These are phyloP conservation scores for Kodamaea sagamina DNA, from an alignment of 805 yeast species.

Conservation along the genomic window DNA sequence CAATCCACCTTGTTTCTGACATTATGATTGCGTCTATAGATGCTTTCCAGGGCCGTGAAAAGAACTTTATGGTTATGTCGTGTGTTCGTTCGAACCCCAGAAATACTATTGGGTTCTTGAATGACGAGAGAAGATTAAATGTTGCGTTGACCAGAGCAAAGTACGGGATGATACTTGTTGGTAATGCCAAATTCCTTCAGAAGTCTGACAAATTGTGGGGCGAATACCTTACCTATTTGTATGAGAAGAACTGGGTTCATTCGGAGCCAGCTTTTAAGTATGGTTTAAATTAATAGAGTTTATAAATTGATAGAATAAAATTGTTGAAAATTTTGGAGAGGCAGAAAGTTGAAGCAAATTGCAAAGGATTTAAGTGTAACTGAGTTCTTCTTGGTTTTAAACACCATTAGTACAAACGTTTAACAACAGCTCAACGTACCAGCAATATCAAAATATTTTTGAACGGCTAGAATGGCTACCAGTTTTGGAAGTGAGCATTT, in stretches of 20 bases:
- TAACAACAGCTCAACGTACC: too few species aligned
- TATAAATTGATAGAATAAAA: slow-evolving; percentile 2
- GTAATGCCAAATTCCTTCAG: slow-evolving; percentile 44
- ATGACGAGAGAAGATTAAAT: slow-evolving; percentile 31
- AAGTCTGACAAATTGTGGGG: slow-evolving; percentile 54
- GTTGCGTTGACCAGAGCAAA: slow-evolving; percentile 34
- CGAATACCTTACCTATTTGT: slow-evolving; percentile 46
- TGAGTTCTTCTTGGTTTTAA: too few species aligned
- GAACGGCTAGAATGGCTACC: too few species aligned
- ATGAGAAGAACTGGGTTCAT: slow-evolving; percentile 32
- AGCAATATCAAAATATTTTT: too few species aligned
- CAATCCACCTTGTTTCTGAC: slow-evolving; percentile 49
- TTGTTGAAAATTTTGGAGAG: not conserved
- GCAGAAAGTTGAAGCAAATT: too few species aligned
- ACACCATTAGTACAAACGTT: too few species aligned
- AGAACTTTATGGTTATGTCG: slow-evolving; percentile 31
- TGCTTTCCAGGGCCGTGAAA: slow-evolving; percentile 34
- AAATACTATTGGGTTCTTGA: slow-evolving; percentile 28
- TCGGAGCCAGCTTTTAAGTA: slow-evolving; percentile 7
- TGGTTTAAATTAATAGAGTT: not conserved
- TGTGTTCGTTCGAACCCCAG: slow-evolving; percentile 29
- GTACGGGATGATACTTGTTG: slow-evolving; percentile 32
- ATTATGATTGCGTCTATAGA: slow-evolving; percentile 44
- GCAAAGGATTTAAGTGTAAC: too few species aligned
- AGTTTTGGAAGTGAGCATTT: too few species aligned